Evolutionary conservation across 2,329 filamentous ascomycete species (phyloP).

Genomic region (Raffaelea deltoideospora): DNA sequence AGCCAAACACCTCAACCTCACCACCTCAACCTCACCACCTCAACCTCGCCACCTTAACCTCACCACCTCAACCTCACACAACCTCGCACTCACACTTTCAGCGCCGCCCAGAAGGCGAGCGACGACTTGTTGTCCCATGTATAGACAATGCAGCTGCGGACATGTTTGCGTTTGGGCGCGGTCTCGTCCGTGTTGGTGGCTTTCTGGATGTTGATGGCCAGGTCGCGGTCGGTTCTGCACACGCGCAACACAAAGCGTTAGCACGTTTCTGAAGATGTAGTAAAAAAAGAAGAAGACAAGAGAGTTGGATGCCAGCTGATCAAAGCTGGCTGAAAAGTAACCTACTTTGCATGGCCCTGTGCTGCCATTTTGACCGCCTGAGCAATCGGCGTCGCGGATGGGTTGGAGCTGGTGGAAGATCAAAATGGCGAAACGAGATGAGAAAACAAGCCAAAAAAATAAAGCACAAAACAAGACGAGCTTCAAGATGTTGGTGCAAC

Average conservation of each 20-base stretch:
- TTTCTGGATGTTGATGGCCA: constrained; percentile 56
- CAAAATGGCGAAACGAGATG: no score
- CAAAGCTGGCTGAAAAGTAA: background rate
- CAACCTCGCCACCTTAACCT: no score
- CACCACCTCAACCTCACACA: no score
- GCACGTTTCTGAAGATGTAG: no score
- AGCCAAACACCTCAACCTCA: no score
- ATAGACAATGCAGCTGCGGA: constrained; percentile 93
- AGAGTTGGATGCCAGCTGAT: background rate
- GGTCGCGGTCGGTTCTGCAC: constrained; percentile 49
- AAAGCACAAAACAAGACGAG: no score
- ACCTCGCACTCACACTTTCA: constrained; percentile 87
- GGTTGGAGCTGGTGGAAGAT: no score
- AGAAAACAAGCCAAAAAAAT: no score
- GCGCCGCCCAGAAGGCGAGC: constrained; percentile 87
- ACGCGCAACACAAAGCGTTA: background rate
- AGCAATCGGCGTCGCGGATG: no score
- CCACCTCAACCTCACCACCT: no score
- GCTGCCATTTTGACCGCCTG: constrained; percentile 9
- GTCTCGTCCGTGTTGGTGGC: constrained; percentile 54
- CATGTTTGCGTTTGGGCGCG: constrained; percentile 74
- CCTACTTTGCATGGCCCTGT: constrained; percentile 9
- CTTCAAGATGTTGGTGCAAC: no score
- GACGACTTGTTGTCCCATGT: constrained; percentile 99
- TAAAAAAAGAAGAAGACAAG: background rate